Evolutionary conservation across 2,329 filamentous ascomycete species (phyloP), one percentile per base, ranked within the genome.

Genomic region (Cercospora janseana): DNA sequence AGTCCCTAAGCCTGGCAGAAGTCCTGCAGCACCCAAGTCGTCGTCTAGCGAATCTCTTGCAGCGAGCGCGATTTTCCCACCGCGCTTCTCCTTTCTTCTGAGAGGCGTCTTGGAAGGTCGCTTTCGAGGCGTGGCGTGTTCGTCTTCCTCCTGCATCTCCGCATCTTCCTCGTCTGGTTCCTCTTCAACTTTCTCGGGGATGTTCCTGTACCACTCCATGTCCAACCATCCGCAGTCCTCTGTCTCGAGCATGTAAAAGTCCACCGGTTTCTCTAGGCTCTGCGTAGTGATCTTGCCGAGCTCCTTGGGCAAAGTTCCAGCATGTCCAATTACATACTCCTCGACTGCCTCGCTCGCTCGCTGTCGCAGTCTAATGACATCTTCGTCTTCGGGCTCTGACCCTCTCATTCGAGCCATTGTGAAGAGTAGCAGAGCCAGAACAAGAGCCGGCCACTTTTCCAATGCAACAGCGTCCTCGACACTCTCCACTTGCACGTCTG

Each of bases 1-100:
- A 2, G 83, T 86, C 2, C 73, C 74, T 12, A 77, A 54, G 67
- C 68, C 81, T 69, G 21, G 75, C 64, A 72, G 54, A 63, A 69
- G 37, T 2, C 66, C 67, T 16, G 66, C 61, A 15, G 60, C 47
- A n/a, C 60, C 60, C 5, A 54, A 21, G 2, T 59, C 55, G 12
- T 63, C 60, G 1, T 52, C 51, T 3, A 51, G 46, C 4, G 54
- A 52, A 6, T 49, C 55, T 12, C 54, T 42, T 10, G 41, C 32
- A 6, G 49, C 50, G 21, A 45, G 31, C 2, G 57, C 61, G 20
- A 13, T 26, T 32, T 59, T 59, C 23, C 52, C 56, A 6, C 52
- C 52, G 38, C 64, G 63, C 52, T 69, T 68, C 51, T 69, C 66
- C 23, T 63, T 66, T 16, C 66, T 58, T 16, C 64, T 58, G 28